Conservation (phyloP, 179 eudicot genomes). For the Sideroxylon spinosum region DNA sequence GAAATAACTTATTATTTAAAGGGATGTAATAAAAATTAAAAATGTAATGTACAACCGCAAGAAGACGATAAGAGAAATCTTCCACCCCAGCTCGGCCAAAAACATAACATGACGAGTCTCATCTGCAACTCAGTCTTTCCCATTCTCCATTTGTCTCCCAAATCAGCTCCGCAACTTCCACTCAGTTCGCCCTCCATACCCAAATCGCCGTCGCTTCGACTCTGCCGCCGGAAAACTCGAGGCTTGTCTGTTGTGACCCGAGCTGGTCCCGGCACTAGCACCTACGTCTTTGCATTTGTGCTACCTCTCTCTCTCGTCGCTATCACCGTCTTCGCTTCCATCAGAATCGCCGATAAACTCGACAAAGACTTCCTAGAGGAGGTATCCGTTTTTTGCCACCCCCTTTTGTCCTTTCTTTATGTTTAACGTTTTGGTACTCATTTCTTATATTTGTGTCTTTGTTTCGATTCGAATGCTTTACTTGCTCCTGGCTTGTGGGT, state of each 20-base stretch:
- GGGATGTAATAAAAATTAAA: too few species aligned
- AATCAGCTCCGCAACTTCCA: background rate
- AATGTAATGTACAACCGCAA: too few species aligned
- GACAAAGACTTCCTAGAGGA: slow-evolving; percentile 78
- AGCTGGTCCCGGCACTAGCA: slow-evolving; percentile 53
- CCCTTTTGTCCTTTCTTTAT: background rate
- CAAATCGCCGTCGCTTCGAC: background rate
- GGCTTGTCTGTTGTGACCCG: slow-evolving; percentile 37
- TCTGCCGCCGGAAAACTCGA: slow-evolving; percentile 23
- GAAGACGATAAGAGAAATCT: too few species aligned
- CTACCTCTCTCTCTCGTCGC: slow-evolving; percentile 75
- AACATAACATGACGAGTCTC: slow-evolving; percentile 9
- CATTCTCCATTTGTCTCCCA: background rate
- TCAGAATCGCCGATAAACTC: slow-evolving; percentile 55
- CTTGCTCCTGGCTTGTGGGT: background rate
- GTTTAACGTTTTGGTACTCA: background rate
- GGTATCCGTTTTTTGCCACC: slow-evolving; percentile 30
- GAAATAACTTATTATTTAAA: too few species aligned
- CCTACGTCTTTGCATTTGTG: slow-evolving; percentile 56
- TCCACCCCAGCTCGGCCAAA: too few species aligned
- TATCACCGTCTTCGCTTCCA: slow-evolving; percentile 53
- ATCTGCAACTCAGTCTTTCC: slow-evolving; percentile 14
- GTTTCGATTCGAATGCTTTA: background rate
- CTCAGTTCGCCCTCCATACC: background rate
- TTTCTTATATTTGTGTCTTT: background rate